These are phyloP conservation scores for Fusarium graminum DNA, from an alignment of 2,329 filamentous ascomycete genomes.

Conservation along the genomic window DNA sequence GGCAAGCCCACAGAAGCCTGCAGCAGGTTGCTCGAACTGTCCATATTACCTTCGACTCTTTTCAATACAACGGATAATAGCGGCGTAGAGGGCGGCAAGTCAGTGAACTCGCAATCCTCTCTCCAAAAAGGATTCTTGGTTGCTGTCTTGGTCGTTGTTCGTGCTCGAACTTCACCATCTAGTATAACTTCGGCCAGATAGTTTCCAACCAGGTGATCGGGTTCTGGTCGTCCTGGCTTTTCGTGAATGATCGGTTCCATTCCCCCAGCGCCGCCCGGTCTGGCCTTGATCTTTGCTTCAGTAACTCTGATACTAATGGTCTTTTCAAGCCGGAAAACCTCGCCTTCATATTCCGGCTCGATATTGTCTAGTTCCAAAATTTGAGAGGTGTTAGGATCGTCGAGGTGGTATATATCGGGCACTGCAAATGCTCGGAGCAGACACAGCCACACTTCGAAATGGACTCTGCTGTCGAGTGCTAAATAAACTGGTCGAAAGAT, in stretches of 20 bases:
- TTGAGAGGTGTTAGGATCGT: slow-evolving; percentile 59
- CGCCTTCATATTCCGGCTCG: slow-evolving; percentile 58
- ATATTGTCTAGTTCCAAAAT: slow-evolving; percentile 58
- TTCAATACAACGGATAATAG: slow-evolving; percentile 80
- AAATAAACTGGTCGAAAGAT: slow-evolving; percentile 91
- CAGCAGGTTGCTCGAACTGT: slow-evolving; percentile 56
- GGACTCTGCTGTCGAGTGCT: slow-evolving; percentile 83
- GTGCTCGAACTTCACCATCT: slow-evolving; percentile 82
- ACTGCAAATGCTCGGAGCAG: slow-evolving; percentile 90
- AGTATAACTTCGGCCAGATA: slow-evolving; percentile 84
- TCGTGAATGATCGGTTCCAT: slow-evolving; percentile 38
- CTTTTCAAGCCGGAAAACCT: slow-evolving; percentile 73
- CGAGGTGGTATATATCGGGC: slow-evolving; percentile 85
- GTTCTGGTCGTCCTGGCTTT: slow-evolving; percentile 42
- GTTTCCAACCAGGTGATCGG: slow-evolving; percentile 70
- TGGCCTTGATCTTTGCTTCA: slow-evolving; percentile 70
- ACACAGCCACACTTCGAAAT: slow-evolving; percentile 99
- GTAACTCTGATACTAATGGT: slow-evolving; percentile 69
- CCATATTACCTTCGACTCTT: slow-evolving; percentile 66
- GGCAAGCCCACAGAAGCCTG: slow-evolving; percentile 48
- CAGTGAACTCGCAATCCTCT: slow-evolving; percentile 82
- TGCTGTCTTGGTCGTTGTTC: slow-evolving; percentile 78
- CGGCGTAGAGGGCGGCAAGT: slow-evolving; percentile 77
- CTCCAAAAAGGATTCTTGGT: slow-evolving; percentile 85
- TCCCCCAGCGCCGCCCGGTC: slow-evolving; percentile 43